Percentiles rank a stretch among this genome's conserved stretches.
phyloP scores from a whole-genome alignment of 257 asterid species.

The Solanum lycopersicoides region DNA sequence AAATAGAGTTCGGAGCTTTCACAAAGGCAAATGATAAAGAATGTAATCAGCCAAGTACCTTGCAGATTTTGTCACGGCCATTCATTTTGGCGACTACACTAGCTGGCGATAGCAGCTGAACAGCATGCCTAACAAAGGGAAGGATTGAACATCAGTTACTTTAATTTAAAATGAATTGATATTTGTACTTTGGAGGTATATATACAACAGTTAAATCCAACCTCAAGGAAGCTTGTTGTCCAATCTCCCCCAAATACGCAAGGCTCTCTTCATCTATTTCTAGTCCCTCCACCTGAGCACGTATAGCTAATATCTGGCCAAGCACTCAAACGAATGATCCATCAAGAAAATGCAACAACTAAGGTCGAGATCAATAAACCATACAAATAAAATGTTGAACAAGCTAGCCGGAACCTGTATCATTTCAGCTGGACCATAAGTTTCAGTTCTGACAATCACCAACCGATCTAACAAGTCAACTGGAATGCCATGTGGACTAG shows the following conservation, averaged over 20 bases:
- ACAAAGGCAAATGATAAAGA: background rate
- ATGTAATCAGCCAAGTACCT: constrained; percentile 32
- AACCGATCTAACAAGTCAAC: constrained; percentile 84
- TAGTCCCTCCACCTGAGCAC: constrained; percentile 94
- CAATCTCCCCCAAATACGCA: constrained; percentile 83
- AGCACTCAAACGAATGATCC: background rate
- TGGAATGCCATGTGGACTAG: constrained; percentile 93
- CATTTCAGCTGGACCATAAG: constrained; percentile 95
- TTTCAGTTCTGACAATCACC: constrained; percentile 86
- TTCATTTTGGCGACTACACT: constrained; percentile 77
- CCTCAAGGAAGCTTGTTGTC: constrained; percentile 83
- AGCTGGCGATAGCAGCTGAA: constrained; percentile 80
- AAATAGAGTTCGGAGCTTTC: background rate
- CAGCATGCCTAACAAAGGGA: constrained; percentile 58
- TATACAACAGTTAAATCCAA: background rate
- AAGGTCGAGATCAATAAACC: background rate
- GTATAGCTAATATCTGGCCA: constrained; percentile 74
- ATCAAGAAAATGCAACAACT: background rate
- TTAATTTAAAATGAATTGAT: background rate
- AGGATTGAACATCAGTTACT: background rate
- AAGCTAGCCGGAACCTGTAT: constrained; percentile 50
- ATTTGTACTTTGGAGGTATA: background rate
- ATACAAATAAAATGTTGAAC: background rate
- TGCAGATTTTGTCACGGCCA: constrained; percentile 85
- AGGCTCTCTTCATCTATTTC: constrained; percentile 81